phyloP scores from a whole-genome alignment of 768 basidiomycete genomes.

The Phaffia australis region DNA sequence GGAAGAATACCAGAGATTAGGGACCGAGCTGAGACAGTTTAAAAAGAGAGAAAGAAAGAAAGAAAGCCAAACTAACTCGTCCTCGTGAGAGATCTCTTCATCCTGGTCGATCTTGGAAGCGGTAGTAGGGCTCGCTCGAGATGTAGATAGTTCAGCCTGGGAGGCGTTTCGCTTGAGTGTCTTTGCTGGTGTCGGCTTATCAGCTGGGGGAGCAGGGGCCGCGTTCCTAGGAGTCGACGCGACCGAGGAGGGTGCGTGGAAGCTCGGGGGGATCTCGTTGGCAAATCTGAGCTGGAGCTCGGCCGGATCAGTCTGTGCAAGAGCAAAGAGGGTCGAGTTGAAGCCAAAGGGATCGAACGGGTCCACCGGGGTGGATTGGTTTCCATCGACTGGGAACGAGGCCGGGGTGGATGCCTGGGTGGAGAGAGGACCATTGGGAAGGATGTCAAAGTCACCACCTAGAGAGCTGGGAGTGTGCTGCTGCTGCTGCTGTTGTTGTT shows the following conservation, averaged over 20 bases:
- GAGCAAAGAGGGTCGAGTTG: conserved; percentile 8
- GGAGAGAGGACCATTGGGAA: not conserved
- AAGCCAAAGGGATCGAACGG: conserved; percentile 23
- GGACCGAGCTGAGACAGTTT: not conserved
- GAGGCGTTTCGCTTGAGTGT: too few relatives aligned
- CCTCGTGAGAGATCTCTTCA: not conserved
- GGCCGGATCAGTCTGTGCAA: not conserved
- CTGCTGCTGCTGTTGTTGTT: conserved; percentile 1
- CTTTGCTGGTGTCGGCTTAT: too few relatives aligned
- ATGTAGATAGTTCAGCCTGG: too few relatives aligned
- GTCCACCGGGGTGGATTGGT: not conserved
- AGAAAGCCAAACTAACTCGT: not conserved
- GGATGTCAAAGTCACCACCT: not conserved
- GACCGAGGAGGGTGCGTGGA: conserved; percentile 1
- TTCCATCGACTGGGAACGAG: too few relatives aligned
- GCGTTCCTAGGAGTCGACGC: not conserved
- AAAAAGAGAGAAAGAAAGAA: conserved; percentile 6
- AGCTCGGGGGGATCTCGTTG: not conserved
- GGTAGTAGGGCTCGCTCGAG: too few relatives aligned
- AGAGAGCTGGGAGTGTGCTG: too few relatives aligned
- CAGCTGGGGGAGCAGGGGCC: not conserved
- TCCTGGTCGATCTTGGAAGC: too few relatives aligned
- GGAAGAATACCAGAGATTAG: conserved; percentile 18
- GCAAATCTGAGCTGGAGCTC: not conserved
- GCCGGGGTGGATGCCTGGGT: not conserved